Evolutionary conservation across 2,329 filamentous ascomycete genomes (phyloP).

Genomic region (Pseudopithomyces chartarum): DNA sequence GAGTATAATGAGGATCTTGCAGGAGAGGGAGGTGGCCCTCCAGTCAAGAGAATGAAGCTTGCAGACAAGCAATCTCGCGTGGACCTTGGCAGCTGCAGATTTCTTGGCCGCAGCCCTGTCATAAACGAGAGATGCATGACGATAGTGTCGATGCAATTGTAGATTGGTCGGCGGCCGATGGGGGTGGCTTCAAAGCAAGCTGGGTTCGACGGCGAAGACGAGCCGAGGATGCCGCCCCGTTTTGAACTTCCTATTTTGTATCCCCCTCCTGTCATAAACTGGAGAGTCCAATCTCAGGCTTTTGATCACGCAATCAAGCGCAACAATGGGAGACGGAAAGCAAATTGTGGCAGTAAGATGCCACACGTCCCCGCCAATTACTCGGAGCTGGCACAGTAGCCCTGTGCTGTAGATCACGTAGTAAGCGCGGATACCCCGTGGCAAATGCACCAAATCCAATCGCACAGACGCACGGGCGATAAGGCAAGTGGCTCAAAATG

Average conservation of each 20-base stretch:
- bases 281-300: neutral
- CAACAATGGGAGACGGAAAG: neutral
- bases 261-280: conserved; percentile 1
- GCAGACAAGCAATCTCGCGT: conserved; percentile 29
- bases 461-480: neutral
- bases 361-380: conserved; percentile 9
- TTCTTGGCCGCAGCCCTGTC: conserved; percentile 28
- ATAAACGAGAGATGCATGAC: conserved; percentile 12
- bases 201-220: neutral
- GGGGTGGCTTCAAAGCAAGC: neutral
- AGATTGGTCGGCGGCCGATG: conserved; percentile 4
- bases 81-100: conserved; percentile 31
- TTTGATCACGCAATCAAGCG: conserved; percentile 15
- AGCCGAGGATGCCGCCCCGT: neutral
- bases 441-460: neutral
- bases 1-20: conserved; percentile 15
- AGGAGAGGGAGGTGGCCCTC: conserved; percentile 19
- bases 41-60: conserved; percentile 24
- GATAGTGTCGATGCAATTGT: neutral
- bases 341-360: conserved; percentile 10
- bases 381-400: neutral
- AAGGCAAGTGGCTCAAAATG: neutral
- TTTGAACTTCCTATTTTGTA: neutral
- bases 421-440: neutral
- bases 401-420: conserved; percentile 3